Evolutionary conservation across 2,329 filamentous ascomycete species (phyloP), one percentile per base, ranked within the genome.

Genomic region (Nothopassalora personata): DNA sequence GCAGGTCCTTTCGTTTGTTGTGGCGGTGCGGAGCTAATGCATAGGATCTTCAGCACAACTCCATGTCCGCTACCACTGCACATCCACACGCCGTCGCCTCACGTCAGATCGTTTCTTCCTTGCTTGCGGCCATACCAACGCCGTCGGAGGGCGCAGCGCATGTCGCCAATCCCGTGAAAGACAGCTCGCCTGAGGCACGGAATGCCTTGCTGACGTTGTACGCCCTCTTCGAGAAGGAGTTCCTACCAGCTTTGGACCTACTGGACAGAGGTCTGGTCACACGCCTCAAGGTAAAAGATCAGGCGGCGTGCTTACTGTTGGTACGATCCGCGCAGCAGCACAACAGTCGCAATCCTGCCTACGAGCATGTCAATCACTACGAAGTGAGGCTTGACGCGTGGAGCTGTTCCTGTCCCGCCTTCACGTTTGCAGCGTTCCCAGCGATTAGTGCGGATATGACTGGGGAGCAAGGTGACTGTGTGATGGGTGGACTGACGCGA

Each of bases 321-420:
- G 86, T 91, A 64, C 83, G 80, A 67, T 91, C 88, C 36, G 81
- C 77, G 48, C 77, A 79, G 58, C 66, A 67, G 62, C 50, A 59
- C 30, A 67, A 68, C 65, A 65, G 68, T 62, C 60, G 61, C 27
- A 59, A 60, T 60, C 46, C 57, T 4, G 53, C 50, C 39, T 43
- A 72, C 72, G 39, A 69, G 70, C 58, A 64, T 34, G 54, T 61
- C 51, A 64, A 57, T 53, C 93, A 96, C 74, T 95, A 97, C 74
- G 79, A 89, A 66, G 89, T 97, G 15, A 83, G 86, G 9, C 80
- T 92, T 1, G 67, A 73, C 0, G 84, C 87, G 1, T 97, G 94
- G 94, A 91, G 88, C 73, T 99, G 94, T 74, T 90, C 85, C 1
- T 99, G 94, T 76, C 88, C 91, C 3, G 86, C 86, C 1, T 97